Evolutionary conservation across 2,329 filamentous ascomycete species (phyloP).

Genomic region (Cytospora leucostoma): DNA sequence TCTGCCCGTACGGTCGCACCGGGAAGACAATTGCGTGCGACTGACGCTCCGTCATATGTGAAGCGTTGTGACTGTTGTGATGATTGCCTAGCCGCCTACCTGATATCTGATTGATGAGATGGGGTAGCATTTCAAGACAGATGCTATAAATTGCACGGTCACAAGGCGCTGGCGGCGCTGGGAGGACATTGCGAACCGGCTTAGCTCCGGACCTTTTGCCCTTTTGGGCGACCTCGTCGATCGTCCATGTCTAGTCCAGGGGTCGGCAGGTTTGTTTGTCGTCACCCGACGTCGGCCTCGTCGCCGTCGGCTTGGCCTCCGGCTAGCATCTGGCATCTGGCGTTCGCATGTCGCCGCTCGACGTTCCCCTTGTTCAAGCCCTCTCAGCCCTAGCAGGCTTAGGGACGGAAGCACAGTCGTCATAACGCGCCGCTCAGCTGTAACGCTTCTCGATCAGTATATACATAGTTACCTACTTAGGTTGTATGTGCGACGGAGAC

Average conservation of each 20-base stretch:
- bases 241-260: background rate
- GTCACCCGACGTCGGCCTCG: background rate
- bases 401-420: background rate
- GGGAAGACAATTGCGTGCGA: slow-evolving; percentile 1
- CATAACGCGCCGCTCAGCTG: background rate
- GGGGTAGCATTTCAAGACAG: background rate
- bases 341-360: background rate
- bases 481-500: background rate
- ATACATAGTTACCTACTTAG: too few relatives aligned
- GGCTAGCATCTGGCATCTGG: background rate
- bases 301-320: background rate
- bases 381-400: background rate
- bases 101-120: background rate
- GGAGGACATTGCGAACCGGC: background rate
- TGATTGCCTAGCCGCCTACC: background rate
- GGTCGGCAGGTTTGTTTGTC: background rate
- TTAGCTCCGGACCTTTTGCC: background rate
- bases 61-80: background rate
- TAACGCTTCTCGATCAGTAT: background rate
- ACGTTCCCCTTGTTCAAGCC: background rate
- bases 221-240: background rate
- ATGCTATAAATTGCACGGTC: background rate
- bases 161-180: background rate
- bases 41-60: background rate
- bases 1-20: background rate